Evolutionary conservation across 2,329 filamentous ascomycete genomes (phyloP), one percentile per base, ranked within the genome.

Genomic region (Aspergillus floridensis): DNA sequence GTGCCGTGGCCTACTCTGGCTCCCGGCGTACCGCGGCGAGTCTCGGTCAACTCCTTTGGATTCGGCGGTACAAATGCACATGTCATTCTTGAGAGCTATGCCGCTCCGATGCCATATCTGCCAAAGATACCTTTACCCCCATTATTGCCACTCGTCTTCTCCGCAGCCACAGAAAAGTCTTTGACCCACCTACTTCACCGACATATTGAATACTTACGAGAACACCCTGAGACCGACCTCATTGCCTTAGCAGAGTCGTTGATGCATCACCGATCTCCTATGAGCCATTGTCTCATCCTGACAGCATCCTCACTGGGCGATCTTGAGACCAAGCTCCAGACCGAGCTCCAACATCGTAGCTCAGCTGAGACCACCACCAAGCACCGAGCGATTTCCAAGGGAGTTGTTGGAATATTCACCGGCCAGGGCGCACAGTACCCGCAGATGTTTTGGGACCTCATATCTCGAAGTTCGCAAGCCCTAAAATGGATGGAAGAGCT

Each of bases 11-110:
- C 72, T 8, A 19, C 47, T 3, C 51, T 68, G n/a, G 41, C 53
- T 62, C 14, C 70, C 70, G 41, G 74, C 2, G 49, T 46, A 7
- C 60, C 56, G n/a, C 60, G 61, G 35, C 58, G 76, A 46, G 76
- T 76, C 11, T 77, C 76, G 26, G 71, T 82, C 1, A 80, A 78
- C 59, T 74, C 75, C 8, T 82, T 81, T 59, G 49, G 57, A 0
- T 69, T 68, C 38, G 72, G 72, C 26, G 72, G 73, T 19, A 68
- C 70, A 11, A 74, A 74, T 65, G 68, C 67, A 8, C 70, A 74
- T 53, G 62, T 59, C 3, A 72, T 81, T 22, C 56, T 80, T 26
- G 76, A 81, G 53, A 50, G 35, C 49, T 55, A 60, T 32, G 29
- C 8, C 2, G 52, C 56, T 6, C n/a, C 11, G 12, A 51, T 14